Evolutionary conservation across 2,329 filamentous ascomycete species (phyloP), one percentile per base, ranked within the genome.

Genomic region (Sphaceloma murrayae): DNA sequence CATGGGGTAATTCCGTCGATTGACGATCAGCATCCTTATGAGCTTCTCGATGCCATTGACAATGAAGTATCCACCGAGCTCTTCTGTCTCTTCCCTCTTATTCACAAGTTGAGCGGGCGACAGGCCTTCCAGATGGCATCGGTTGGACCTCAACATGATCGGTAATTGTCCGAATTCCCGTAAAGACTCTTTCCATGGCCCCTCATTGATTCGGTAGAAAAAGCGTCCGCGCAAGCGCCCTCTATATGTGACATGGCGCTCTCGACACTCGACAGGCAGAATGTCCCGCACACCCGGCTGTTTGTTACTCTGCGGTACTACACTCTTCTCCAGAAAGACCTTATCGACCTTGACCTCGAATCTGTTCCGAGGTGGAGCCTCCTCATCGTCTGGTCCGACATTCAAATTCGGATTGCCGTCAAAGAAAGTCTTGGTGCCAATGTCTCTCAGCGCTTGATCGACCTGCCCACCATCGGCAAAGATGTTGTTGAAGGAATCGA

Each of bases 21-120:
- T 86, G 50, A 96, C 77, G 51, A 94, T 80, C 50, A 98, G 73
- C 69, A 96, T 79, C 59, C 91, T 85, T 55, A 96, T 87, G 47
- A 96, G 77, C 68, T 95, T 96, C 64, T 98, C 91, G 58, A 88
- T 94, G 52, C 91, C 91, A 62, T 98, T 98, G 57, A 98, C 84
- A 56, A 98, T 79, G 59, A 96, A 98, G 63, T 96, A 98, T 33
- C 91, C 91, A 27, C 91, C 91, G 22, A 96, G 67, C 64, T 98
- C 91, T 64, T 98, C 91, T 0, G 88, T 84, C 64, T 98, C 91
- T 66, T 98, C 91, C 61, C 95, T 94, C 49, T 78, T 78, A 51
- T 82, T 73, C 21, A 96, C 86, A 11, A 98, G 73, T 56, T 83
- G 73, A 8, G 81, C 80, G 0, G 91, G 91, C 4, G 85, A 81